Evolutionary conservation across 805 yeast genomes (phyloP), one percentile per base, ranked within the genome.

Genomic region (Ogataea paradorogensis): DNA sequence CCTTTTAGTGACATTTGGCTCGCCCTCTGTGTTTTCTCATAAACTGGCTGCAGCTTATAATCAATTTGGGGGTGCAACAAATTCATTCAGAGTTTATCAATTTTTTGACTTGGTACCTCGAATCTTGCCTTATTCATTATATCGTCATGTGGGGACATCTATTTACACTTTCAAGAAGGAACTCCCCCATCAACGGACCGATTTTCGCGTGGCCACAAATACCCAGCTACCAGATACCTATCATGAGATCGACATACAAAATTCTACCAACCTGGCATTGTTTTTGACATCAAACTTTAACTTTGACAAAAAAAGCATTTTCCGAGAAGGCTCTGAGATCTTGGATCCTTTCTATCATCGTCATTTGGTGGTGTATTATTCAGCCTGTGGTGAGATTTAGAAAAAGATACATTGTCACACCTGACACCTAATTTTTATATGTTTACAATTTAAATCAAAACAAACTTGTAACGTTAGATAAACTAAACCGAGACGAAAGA

Each of bases 1-100:
- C 18, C 5, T 33, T 2, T 9, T 42, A 15, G 45, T 48, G 9
- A 53, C 47, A 2, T 44, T 44, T 37, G 47, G 48, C 25, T 33
- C 55, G 1, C 55, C 58, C 3, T 34, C 49, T 4, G 46, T 50
- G 8, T 42, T 52, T 25, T 52, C 57, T 2, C 38, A 39, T 14
- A 40, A 38, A 14, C 25, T 53, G 27, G 42, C 51, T 4, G 15
- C 33, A 2, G 38, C 35, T 1, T 46, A 50, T 33, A 27, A 39
- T 9, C 13, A 30, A 7, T 16, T 48, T 5, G 31, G 39, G 15
- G 24, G 27, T 8, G 23, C 24, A n/a, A 11, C 27, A n/a, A 44
- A 42, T n/a, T 45, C 48, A 4, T 16, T 46, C 3, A 28, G 53
- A 28, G 41, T 46, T 4, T 50, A 39, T 25, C 55, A 50, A 8